Evolutionary conservation across 768 basidiomycete species (phyloP).

Genomic region (Piloderma croceum): DNA sequence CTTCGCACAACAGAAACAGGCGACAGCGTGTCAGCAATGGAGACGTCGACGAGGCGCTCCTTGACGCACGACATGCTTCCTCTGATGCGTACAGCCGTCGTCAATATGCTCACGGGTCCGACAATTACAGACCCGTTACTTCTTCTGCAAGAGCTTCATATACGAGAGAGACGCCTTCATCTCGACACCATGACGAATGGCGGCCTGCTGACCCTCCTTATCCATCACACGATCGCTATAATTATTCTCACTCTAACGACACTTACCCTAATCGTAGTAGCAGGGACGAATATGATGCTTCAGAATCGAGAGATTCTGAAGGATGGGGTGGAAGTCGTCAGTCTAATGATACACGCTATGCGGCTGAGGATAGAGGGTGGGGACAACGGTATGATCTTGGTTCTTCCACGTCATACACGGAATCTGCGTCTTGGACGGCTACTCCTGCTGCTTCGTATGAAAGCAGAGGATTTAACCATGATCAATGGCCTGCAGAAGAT

Average conservation of each 20-base stretch:
- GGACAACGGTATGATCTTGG: conserved; percentile 42
- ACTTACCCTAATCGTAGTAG: conserved; percentile 46
- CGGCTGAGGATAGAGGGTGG: conserved; percentile 44
- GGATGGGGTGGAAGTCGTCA: conserved; percentile 36
- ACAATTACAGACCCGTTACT: conserved; percentile 42
- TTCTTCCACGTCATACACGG: conserved; percentile 40
- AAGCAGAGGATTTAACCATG: conserved; percentile 34
- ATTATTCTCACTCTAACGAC: conserved; percentile 37
- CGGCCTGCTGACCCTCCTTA: conserved; percentile 35
- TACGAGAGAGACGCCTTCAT: conserved; percentile 47
- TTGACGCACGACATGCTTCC: conserved; percentile 48
- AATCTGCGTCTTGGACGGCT: conserved; percentile 40
- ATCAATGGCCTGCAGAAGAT: conserved; percentile 42
- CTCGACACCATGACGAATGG: conserved; percentile 46
- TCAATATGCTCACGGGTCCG: conserved; percentile 35
- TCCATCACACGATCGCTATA: conserved; percentile 40
- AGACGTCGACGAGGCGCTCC: conserved; percentile 43
- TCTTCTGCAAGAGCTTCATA: conserved; percentile 37
- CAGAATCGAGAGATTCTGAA: conserved; percentile 40
- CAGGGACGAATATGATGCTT: conserved; percentile 43
- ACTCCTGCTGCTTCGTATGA: conserved; percentile 36
- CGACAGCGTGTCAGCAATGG: conserved; percentile 49
- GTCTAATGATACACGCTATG: conserved; percentile 36
- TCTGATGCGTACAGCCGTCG: conserved; percentile 49
- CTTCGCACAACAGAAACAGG: conserved; percentile 37